A percentile compares a stretch with the other conserved stretches of the same genome.
Evolutionary conservation across 2,329 filamentous ascomycete genomes (phyloP).

Genomic region (Pyrenophora seminiperda): DNA sequence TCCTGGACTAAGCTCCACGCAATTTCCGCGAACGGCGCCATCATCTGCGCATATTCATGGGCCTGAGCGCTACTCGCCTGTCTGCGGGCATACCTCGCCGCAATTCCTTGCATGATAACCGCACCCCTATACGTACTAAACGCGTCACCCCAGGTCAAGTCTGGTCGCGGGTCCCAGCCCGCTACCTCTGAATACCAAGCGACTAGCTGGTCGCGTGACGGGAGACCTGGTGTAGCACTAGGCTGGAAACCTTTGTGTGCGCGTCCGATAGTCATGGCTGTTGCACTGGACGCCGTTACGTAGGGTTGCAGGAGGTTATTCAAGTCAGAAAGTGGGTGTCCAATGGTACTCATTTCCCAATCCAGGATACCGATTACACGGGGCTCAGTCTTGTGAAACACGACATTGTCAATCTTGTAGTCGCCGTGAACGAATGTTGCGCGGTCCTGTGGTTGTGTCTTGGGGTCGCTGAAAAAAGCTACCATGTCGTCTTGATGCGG

Average conservation of each 20-base stretch:
- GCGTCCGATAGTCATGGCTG: slow-evolving; percentile 47
- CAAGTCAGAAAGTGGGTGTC: slow-evolving; percentile 92
- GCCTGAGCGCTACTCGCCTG: slow-evolving; percentile 91
- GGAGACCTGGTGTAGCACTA: slow-evolving; percentile 69
- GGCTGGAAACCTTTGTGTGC: slow-evolving; percentile 63
- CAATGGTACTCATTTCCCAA: slow-evolving; percentile 93
- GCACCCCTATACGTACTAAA: slow-evolving; percentile 65
- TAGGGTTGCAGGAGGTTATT: slow-evolving; percentile 71
- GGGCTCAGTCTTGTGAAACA: slow-evolving; percentile 85
- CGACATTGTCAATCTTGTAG: slow-evolving; percentile 75
- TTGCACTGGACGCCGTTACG: slow-evolving; percentile 48
- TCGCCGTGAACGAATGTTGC: slow-evolving; percentile 88
- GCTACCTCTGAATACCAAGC: slow-evolving; percentile 70
- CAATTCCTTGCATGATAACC: slow-evolving; percentile 85
- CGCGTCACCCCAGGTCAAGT: slow-evolving; percentile 67
- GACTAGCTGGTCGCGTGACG: slow-evolving; percentile 62
- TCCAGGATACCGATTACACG: slow-evolving; percentile 91
- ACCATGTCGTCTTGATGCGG: slow-evolving; percentile 83
- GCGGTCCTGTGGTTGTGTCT: slow-evolving; percentile 75
- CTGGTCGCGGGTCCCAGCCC: slow-evolving; percentile 70
- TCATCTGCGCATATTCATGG: slow-evolving; percentile 69
- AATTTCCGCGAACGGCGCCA: slow-evolving; percentile 73
- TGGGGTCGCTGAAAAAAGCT: slow-evolving; percentile 72
- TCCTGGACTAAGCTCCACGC: slow-evolving; percentile 75
- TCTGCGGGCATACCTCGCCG: slow-evolving; percentile 78